phyloP scores from a whole-genome alignment of 1,284 basidiomycete genomes.

The Cryptococcus hybrid region DNA sequence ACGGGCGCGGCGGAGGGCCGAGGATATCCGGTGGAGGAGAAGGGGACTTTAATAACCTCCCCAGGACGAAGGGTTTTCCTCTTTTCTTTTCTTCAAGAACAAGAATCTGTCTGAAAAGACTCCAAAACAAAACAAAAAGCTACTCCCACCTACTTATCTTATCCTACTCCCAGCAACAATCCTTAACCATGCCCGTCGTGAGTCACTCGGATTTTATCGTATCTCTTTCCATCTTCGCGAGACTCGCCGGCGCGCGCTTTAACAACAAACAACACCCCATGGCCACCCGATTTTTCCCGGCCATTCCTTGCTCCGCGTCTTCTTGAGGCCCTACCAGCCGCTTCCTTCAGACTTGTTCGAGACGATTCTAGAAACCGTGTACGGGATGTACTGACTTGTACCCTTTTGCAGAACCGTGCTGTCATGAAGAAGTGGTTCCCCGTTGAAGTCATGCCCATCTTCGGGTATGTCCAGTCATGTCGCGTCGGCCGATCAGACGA shows the following conservation, averaged over 20 bases:
- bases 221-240: not conserved
- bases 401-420: conserved; percentile 9
- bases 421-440: conserved; percentile 30
- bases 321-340: not conserved
- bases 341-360: not conserved
- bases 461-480: conserved; percentile 23
- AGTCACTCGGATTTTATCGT: not conserved
- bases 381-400: not conserved
- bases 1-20: not conserved
- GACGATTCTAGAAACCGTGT: too few relatives aligned
- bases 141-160: not conserved
- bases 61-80: not conserved
- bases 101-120: not conserved
- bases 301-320: not conserved
- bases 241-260: not conserved
- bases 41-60: not conserved
- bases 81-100: not conserved
- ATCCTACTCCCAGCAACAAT: not conserved
- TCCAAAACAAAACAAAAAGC: not conserved
- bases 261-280: not conserved
- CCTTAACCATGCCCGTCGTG: not conserved
- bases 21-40: not conserved
- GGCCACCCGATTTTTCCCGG: not conserved
- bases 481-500: conserved; percentile 1
- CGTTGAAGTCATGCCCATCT: conserved; percentile 36